Base-by-base conservation (phyloP, 176 grass and related monocot species). In the Zoysia pacifica region DNA sequence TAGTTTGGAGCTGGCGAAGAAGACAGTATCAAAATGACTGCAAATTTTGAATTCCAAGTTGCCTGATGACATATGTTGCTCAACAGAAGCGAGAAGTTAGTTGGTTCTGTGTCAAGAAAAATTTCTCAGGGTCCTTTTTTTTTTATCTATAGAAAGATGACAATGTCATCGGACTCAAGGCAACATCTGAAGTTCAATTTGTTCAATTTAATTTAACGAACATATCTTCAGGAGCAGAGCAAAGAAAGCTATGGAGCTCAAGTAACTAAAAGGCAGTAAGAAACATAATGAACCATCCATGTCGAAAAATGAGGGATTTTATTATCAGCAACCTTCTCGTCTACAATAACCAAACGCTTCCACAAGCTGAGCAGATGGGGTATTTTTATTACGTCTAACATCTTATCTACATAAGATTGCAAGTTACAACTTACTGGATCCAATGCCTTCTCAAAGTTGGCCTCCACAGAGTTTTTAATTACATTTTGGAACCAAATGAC, bases 361-460 rank as follows among this genome's bases (percentile, higher is more conserved):
- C 12, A 3, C 6, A 8, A 28, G 41, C 15, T 53, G 35, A 12
- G 56, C 38, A 84, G 50, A 66, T 67, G 59, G 6, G 36, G 48
- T 14, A 85, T 28, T 51, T 80, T 81, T 81, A 76, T 73, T 78
- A 77, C 40, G 20, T 77, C 49, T 39, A 76, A 61, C 72, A 80
- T 77, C n/a, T 81, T 42, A 73, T 77, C 18, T 85, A 73, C 38
- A 42, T 12, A 56, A 15, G n/a, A 28, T 78, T 78, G 42, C 65
- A 52, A 15, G 42, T 15, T 55, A 63, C 40, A 56, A 18, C n/a
- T 79, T 79, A 46, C 46, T 69, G n/a, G 63, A 68, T 46, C 77
- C 5, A 5, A 80, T 13, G 51, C 2, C 38, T 19, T 45, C 49
- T 54, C 9, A 76, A 40, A 65, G 36, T 66, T 65, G 60, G 66